Evolutionary conservation across 495 filamentous ascomycete genomes (phyloP).

Genomic region (Aspergillus carlsbadensis): DNA sequence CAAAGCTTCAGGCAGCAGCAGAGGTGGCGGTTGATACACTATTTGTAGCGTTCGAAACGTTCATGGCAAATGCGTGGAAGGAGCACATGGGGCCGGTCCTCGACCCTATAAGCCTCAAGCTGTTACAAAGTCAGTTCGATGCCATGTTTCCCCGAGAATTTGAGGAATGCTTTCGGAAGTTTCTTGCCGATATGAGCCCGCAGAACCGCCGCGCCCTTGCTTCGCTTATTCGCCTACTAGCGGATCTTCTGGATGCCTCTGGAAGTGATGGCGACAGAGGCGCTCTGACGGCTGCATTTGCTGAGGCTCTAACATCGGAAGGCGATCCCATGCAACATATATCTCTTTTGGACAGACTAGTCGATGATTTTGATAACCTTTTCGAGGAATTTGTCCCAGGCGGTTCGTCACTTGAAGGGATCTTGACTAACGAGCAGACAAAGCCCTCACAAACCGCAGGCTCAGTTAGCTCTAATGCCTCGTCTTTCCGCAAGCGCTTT

Average conservation of each 20-base stretch:
- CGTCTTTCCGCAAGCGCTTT: slow-evolving; percentile 80
- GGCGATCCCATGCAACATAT: slow-evolving; percentile 80
- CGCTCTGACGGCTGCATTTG: slow-evolving; percentile 84
- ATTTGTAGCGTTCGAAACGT: slow-evolving; percentile 93
- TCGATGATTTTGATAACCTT: slow-evolving; percentile 86
- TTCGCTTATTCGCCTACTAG: slow-evolving; percentile 78
- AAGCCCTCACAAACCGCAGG: slow-evolving; percentile 49
- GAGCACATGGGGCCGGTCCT: slow-evolving; percentile 85
- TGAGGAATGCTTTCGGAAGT: slow-evolving; percentile 75
- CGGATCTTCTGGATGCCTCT: slow-evolving; percentile 89
- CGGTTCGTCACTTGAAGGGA: slow-evolving; percentile 41
- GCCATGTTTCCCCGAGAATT: slow-evolving; percentile 75
- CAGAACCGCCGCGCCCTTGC: slow-evolving; percentile 90
- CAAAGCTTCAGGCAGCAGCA: slow-evolving; percentile 66
- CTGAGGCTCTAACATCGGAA: slow-evolving; percentile 79
- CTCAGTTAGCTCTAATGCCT: slow-evolving; percentile 69
- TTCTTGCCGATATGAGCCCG: slow-evolving; percentile 77
- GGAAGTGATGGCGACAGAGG: slow-evolving; percentile 92
- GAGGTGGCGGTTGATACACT: slow-evolving; percentile 84
- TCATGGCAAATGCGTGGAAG: slow-evolving; percentile 83
- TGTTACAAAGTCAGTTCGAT: slow-evolving; percentile 72
- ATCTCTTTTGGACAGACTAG: slow-evolving; percentile 84
- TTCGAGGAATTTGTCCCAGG: slow-evolving; percentile 69
- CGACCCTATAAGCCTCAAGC: slow-evolving; percentile 58
- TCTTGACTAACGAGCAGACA: slow-evolving; percentile 46